Evolutionary conservation across 2,329 filamentous ascomycete genomes (phyloP), one percentile per base, ranked within the genome.

Genomic region (Colletotrichum navitas): DNA sequence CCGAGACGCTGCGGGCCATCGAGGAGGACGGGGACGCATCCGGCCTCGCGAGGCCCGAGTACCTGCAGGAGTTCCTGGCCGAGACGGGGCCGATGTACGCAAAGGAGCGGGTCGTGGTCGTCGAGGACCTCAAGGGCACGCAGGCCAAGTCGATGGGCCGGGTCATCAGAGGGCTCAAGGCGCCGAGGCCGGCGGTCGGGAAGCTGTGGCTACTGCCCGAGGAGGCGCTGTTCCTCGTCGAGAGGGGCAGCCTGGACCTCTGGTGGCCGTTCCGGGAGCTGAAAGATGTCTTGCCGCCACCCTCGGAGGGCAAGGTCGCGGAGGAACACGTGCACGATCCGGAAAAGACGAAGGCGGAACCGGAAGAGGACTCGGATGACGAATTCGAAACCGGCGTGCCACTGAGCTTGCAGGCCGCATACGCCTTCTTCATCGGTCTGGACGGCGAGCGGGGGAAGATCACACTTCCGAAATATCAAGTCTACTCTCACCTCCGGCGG

Each of bases 381-480:
- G 89, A 90, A 45, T 86, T 87, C 69, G 88, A 90, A 8, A 83
- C 87, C 5, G 92, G 92, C 0, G 81, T 96, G n/a, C 94, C 95
- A 0, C 91, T 99, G 85, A 97, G 93, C 80, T 83, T 98, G 49
- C 94, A 98, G 80, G 95, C 93, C 7, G 94, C 94, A 0, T 98
- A 98, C 83, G 89, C 95, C 6, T 88, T 94, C 29, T 90, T 97
- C 64, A 88, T 97, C 74, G 94, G 94, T 1, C 84, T 88, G 32
- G 91, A 93, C 59, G 87, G 84, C 6, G 87, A 90, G 72, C 80
- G 82, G 52, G 89, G 90, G 45, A 90, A 88, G 79, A 82, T 90
- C 39, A 85, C 86, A 12, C 84, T 98, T 71, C 94, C 97, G 75
- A 90, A 94, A 77, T 98, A 94, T 76, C 93, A 93, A 61, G 95